Evolutionary conservation across 306 rosid genomes (phyloP), one percentile per base, ranked within the genome.

Genomic region (Castanea sativa): DNA sequence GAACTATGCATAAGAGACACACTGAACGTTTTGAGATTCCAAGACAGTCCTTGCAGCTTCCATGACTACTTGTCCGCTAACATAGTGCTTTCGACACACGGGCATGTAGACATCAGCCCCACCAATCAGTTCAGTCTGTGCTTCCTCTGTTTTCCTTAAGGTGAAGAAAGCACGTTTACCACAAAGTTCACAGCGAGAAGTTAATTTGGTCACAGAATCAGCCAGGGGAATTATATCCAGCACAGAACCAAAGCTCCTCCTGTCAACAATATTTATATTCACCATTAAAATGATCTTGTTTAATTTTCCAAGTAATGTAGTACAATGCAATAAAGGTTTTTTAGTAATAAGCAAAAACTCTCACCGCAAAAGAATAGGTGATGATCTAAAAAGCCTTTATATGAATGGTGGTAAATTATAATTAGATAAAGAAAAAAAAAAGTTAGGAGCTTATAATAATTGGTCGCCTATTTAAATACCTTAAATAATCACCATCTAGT

Each of bases 41-140:
- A 87, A 6, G 7, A 79, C 90, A 77, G 56, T 83, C 74, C 73
- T 89, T 12, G 89, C 78, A 69, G 89, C 49, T 76, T 85, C 89
- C 21, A 89, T 73, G 59, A 80, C 83, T 74, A 80, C 87, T 71
- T 87, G 96, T 18, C 90, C 89, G 12, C 81, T 88, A 74, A 80
- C 85, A 32, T 89, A 91, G 74, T 91, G 98, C 13, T 64, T 81
- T 38, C 97, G 98, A 69, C 98, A 93, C 0, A 96, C 98, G 0
- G 94, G 98, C 97, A 91, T 93, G 75, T 96, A 93, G 6, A 91
- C 80, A 85, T 93, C 93, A 61, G 97, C 88, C 19, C 98, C 99
- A 2, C 89, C 98, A 78, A 91, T 91, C 63, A 91, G 87, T 78
- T 96, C 98, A 1, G 96, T 93, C 74, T 64, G 77, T 14, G 75